Conservation (phyloP, 148 eudicot genomes). For the Nepenthes mirabilis region DNA sequence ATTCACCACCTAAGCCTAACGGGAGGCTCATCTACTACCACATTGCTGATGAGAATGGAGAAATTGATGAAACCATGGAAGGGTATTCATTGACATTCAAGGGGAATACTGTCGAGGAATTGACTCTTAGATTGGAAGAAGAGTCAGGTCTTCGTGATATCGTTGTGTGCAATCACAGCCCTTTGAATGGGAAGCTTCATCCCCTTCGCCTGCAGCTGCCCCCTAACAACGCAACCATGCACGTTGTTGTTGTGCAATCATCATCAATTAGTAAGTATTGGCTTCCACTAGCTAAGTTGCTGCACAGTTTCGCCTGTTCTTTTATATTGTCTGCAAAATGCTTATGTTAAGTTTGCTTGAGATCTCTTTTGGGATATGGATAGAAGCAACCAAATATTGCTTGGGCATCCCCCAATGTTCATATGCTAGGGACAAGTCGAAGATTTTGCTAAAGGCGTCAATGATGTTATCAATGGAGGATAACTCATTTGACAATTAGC, state of each 20-base stretch:
- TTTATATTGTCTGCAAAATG: background rate
- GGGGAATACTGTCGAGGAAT: conserved; percentile 48
- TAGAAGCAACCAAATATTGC: no score
- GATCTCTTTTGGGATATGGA: no score
- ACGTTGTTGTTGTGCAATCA: conserved; percentile 42
- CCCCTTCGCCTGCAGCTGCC: conserved; percentile 64
- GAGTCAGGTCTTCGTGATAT: conserved; percentile 42
- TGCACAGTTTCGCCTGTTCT: background rate
- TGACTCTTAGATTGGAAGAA: conserved; percentile 36
- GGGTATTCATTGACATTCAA: conserved; percentile 30
- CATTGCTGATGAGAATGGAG: conserved; percentile 32
- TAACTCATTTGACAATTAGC: no score
- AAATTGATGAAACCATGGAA: conserved; percentile 23
- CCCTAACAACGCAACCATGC: conserved; percentile 50
- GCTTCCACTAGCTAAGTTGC: background rate
- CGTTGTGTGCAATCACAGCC: conserved; percentile 42
- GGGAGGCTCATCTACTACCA: conserved; percentile 53
- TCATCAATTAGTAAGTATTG: conserved; percentile 21
- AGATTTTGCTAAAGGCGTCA: no score
- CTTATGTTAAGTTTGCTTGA: no score
- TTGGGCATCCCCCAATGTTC: no score
- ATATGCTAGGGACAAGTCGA: no score
- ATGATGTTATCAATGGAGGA: no score
- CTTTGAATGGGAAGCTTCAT: conserved; percentile 49
- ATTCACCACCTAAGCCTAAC: conserved; percentile 40